Percentiles rank a stretch among this genome's conserved stretches.
Evolutionary conservation across 257 asterid species (phyloP).

Genomic region (Nicotiana noctiflora): DNA sequence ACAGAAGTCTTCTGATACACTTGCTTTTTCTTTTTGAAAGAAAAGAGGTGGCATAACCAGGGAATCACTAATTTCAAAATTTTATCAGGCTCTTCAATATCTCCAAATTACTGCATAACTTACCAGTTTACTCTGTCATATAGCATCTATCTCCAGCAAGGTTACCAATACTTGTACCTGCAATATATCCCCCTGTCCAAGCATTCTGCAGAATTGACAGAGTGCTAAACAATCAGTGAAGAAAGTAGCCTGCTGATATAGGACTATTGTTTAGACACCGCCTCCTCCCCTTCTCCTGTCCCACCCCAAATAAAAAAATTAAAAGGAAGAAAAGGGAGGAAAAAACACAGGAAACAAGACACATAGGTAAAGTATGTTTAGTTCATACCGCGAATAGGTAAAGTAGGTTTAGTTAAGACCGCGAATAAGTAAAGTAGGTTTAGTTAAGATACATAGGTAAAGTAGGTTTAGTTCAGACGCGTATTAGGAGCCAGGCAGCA

Average conservation of each 20-base stretch:
- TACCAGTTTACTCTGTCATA: background rate
- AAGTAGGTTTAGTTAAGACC: background rate
- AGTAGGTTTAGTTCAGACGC: background rate
- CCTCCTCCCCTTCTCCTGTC: no score
- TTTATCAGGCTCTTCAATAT: background rate
- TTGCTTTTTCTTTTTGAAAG: background rate
- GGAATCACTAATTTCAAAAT: background rate
- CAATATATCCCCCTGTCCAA: slow-evolving; percentile 92
- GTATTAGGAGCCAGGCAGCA: background rate
- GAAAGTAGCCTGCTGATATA: background rate
- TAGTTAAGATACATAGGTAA: no score
- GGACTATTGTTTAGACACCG: background rate
- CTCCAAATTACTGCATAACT: slow-evolving; percentile 2
- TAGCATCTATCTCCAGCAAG: background rate
- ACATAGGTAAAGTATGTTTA: background rate
- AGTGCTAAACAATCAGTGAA: slow-evolving; percentile 8
- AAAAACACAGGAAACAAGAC: background rate
- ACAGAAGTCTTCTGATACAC: background rate
- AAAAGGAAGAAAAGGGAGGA: background rate
- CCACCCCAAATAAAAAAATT: background rate
- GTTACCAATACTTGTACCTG: slow-evolving; percentile 74
- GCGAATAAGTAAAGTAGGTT: background rate
- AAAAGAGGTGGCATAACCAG: background rate
- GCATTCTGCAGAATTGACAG: slow-evolving; percentile 51
- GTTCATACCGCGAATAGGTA: background rate